Base-by-base conservation (phyloP, 495 filamentous ascomycete genomes). In the Talaromyces nanjingensis region DNA sequence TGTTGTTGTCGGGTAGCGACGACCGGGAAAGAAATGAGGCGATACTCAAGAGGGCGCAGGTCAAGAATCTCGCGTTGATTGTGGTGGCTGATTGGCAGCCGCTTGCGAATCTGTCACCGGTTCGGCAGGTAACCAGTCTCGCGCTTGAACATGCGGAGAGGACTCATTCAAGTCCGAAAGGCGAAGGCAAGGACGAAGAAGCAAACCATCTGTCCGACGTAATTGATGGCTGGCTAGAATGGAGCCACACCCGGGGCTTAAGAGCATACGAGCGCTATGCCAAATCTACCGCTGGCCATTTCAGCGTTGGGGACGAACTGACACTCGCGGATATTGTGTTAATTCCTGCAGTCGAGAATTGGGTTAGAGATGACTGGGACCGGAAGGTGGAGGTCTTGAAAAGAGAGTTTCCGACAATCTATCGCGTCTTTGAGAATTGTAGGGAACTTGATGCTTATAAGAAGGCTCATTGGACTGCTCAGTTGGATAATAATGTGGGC, bases 251-350 rank as follows among this genome's bases (percentile, higher is more conserved):
- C 18, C 27, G 62, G 24, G 62, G 53, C 34, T 25, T 56, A 29
- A 45, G 34, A 47, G 31, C 52, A n/a, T 55, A 55, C 22, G 52
- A 55, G 52, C 52, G 52, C 8, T 29, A 55, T 55, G 52, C 52
- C 9, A 5, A 14, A 29, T 55, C 52, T 16, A 55, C 52, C 11
- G 52, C 24, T 2, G 52, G 52, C 4, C 52, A 20, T 11, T 55
- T 25, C 52, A 55, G 52, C 22, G 52, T 55, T 16, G 24, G 45
- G 55, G 34, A 39, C 53, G 49, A 63, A 27, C 52, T 42, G 62
- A 58, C 24, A 3, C 63, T 65, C 22, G 16, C 52, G 31, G 60
- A 31, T 12, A 49, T 54, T 62, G 34, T 62, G 60, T n/a, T 62
- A 4, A 9, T 27, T 5, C 52, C 52, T 55, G 52, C 52, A 55